Evolutionary conservation across 2,329 filamentous ascomycete species (phyloP), one percentile per base, ranked within the genome.

Genomic region (Emydomyces testavorans): DNA sequence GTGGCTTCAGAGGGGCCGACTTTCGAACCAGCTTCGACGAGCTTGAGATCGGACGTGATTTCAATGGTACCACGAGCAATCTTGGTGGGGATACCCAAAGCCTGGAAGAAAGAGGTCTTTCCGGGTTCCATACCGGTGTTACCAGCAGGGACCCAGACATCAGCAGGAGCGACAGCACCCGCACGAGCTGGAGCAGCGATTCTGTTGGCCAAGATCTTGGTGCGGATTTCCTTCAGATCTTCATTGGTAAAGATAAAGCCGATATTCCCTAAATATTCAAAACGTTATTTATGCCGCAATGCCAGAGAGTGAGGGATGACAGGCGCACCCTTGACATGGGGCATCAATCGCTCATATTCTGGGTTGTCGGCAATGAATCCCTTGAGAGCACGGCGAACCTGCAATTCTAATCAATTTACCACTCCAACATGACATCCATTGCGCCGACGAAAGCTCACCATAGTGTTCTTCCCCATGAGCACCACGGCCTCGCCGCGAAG

Each of bases 41-140:
- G 85, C 85, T 95, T 96, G 64, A 98, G 79, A 69, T 98, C 92
- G 64, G 82, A 78, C 57, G 89, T 95, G 69, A 98, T 98, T 86
- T 98, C 92, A 76, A 98, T 98, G 76, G 92, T 98, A 93, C 92
- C 93, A 94, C 92, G 92, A 70, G 92, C 92, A 76, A 98, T 98
- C 88, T 98, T 98, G 81, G 92, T 98, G 69, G 92, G 92, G 70
- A 98, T 88, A 87, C 90, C 90, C 74, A 98, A 92, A 66, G 92
- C 92, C 83, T 98, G 92, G 89, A 98, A 98, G 88, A 98, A 98
- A 70, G 92, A 96, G 67, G 92, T 98, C 85, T 98, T 98, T 74
- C 93, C 93, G 70, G 92, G 93, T 75, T 98, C 92, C 92, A 98
- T 98, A 77, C 92, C 92, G 66, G 92, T 98, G 85, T 98, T 98